Conservation (phyloP, 2,329 filamentous ascomycete genomes). For the Pseudofabraea citricarpa region DNA sequence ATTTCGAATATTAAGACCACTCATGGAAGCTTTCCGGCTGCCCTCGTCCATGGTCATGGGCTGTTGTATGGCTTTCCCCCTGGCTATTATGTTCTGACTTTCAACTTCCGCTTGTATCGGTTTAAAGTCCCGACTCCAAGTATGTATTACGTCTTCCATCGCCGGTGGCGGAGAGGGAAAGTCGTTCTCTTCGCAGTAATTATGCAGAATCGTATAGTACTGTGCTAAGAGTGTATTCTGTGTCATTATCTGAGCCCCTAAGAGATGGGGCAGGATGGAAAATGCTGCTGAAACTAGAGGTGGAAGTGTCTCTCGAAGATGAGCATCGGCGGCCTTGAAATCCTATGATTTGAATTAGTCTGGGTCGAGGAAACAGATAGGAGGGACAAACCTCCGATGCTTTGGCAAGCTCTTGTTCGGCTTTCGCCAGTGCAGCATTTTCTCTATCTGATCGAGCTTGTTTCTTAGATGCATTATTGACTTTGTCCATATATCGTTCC, state of each 20-base stretch:
- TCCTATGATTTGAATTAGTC: constrained; percentile 40
- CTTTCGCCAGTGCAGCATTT: constrained; percentile 64
- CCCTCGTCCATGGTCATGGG: constrained; percentile 35
- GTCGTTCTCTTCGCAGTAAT: constrained; percentile 63
- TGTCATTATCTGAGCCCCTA: constrained; percentile 66
- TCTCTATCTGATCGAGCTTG: constrained; percentile 67
- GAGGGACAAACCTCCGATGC: constrained; percentile 53
- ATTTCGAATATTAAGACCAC: constrained; percentile 28
- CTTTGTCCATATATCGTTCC: constrained; percentile 69
- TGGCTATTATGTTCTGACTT: constrained; percentile 55
- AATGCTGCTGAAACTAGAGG: constrained; percentile 66
- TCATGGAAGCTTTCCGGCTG: constrained; percentile 17
- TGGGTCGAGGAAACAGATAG: background rate
- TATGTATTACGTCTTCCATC: constrained; percentile 64
- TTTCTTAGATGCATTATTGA: constrained; percentile 67
- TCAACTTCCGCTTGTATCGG: constrained; percentile 64
- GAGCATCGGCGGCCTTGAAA: constrained; percentile 70
- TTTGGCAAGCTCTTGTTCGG: constrained; percentile 63
- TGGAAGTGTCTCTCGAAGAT: constrained; percentile 67
- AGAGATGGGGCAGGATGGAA: constrained; percentile 67
- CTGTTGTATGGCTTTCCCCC: constrained; percentile 61
- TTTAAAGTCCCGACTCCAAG: constrained; percentile 60
- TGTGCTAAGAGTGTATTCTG: constrained; percentile 74
- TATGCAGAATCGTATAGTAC: constrained; percentile 72
- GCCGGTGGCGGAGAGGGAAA: constrained; percentile 69